Conservation (phyloP, 176 grass and related monocot genomes). For the Hyparrhenia diplandra region DNA sequence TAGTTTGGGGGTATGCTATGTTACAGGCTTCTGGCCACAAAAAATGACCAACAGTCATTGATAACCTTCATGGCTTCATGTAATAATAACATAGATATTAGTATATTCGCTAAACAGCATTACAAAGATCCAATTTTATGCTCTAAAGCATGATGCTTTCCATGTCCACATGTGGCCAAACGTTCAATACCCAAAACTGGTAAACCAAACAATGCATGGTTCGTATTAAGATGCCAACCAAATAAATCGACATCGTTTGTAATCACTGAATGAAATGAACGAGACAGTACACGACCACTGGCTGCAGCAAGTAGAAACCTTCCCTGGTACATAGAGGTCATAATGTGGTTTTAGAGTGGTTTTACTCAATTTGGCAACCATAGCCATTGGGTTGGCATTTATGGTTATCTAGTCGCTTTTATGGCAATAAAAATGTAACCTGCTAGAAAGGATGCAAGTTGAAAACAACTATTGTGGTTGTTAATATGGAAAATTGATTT, state of each 20-base stretch:
- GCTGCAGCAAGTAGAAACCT: constrained; percentile 96
- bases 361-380: not conserved
- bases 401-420: not conserved
- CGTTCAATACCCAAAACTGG: not conserved
- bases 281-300: constrained; percentile 84
- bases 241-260: not conserved
- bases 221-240: not conserved
- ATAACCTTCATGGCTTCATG: not conserved
- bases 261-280: constrained; percentile 84
- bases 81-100: not conserved
- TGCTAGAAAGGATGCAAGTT: not conserved
- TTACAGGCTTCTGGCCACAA: not conserved
- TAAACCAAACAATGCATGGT: not conserved
- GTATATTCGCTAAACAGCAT: not conserved
- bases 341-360: not conserved
- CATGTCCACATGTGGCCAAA: not conserved
- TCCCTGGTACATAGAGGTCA: constrained; percentile 52
- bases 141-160: not conserved
- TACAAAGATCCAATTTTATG: not conserved
- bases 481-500: not conserved
- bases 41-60: not conserved
- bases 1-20: not conserved
- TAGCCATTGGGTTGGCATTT: not conserved
- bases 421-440: not conserved
- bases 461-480: not conserved